A percentile compares a stretch with the other conserved stretches of the same genome.
Evolutionary conservation across 2,329 filamentous ascomycete genomes (phyloP).

Genomic region (Ophiobolus disseminans): DNA sequence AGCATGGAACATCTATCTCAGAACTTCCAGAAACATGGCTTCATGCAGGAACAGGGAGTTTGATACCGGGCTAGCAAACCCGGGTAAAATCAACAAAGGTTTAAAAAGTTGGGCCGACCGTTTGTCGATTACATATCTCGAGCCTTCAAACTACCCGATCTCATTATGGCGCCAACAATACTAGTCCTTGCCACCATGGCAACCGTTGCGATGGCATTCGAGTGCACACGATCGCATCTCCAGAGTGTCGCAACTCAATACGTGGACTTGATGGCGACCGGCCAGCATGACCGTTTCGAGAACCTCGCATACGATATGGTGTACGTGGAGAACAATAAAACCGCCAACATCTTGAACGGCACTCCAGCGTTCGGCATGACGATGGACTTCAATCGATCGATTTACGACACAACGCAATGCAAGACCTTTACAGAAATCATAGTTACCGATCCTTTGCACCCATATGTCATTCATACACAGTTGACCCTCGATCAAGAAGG

Average conservation of each 20-base stretch:
- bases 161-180: slow-evolving; percentile 1
- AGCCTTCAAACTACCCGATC: neutral
- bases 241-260: slow-evolving; percentile 11
- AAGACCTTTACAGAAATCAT: slow-evolving; percentile 37
- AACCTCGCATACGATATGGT: slow-evolving; percentile 23
- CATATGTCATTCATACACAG: slow-evolving; percentile 35
- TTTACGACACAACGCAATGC: slow-evolving; percentile 30
- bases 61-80: too few species aligned
- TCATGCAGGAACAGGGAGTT: too few species aligned
- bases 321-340: slow-evolving; percentile 28
- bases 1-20: neutral
- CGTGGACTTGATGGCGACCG: slow-evolving; percentile 17
- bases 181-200: neutral
- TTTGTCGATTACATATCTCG: neutral
- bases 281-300: slow-evolving; percentile 24
- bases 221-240: slow-evolving; percentile 16
- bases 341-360: slow-evolving; percentile 18
- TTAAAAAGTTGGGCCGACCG: neutral
- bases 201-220: slow-evolving; percentile 1
- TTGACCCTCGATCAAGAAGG: slow-evolving; percentile 23
- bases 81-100: too few species aligned
- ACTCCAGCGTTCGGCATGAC: slow-evolving; percentile 24
- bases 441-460: slow-evolving; percentile 23
- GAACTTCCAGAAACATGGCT: neutral
- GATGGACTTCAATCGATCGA: slow-evolving; percentile 24